Evolutionary conservation across 2,329 filamentous ascomycete genomes (phyloP).

Genomic region (Pseudogymnoascus sp.): DNA sequence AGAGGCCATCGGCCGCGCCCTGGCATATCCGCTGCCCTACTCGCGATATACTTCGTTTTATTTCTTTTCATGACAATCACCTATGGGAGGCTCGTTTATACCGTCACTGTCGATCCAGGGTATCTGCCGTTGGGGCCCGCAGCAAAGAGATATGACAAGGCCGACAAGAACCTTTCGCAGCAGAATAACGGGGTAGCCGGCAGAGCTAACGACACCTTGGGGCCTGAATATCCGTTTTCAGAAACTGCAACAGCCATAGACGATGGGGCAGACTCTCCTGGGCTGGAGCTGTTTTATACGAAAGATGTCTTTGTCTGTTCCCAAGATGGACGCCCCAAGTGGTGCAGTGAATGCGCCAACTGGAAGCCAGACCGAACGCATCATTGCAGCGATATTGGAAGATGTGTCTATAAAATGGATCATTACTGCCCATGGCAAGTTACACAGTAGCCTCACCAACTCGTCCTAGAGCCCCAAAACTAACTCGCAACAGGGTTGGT

Average conservation of each 20-base stretch:
- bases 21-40: constrained; percentile 57
- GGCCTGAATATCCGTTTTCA: constrained; percentile 19
- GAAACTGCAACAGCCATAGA: constrained; percentile 11
- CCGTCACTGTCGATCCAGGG: constrained; percentile 63
- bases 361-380: constrained; percentile 87
- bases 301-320: constrained; percentile 82
- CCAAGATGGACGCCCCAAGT: constrained; percentile 72
- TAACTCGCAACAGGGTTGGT: constrained; percentile 56
- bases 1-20: constrained; percentile 34
- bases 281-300: constrained; percentile 69
- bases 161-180: constrained; percentile 22
- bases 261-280: constrained; percentile 51
- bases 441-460: neutral
- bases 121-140: constrained; percentile 57
- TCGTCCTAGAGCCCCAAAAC: neutral
- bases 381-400: constrained; percentile 72
- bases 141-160: constrained; percentile 20
- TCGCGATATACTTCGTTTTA: constrained; percentile 66
- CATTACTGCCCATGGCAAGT: constrained; percentile 80
- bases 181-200: constrained; percentile 14
- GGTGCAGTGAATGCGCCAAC: constrained; percentile 74
- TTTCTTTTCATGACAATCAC: constrained; percentile 56
- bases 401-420: constrained; percentile 86
- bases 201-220: constrained; percentile 11
- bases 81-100: constrained; percentile 64